Evolutionary conservation across 441 rosid genomes (phyloP).

Genomic region (Kokia cookei): DNA sequence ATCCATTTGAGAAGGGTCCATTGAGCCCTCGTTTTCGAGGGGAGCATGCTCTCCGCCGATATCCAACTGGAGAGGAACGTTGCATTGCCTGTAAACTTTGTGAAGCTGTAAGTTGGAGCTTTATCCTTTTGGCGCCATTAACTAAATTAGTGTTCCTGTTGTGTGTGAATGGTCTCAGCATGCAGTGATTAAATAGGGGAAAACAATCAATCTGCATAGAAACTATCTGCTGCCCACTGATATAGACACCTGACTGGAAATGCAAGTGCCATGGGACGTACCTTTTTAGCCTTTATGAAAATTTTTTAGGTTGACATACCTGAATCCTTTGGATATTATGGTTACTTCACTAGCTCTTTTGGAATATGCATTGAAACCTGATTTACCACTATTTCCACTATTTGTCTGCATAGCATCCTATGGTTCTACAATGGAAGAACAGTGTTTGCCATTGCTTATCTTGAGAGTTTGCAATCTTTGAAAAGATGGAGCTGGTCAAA

Average conservation of each 20-base stretch:
- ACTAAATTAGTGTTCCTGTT: not conserved
- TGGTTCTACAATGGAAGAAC: not conserved
- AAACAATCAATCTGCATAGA: not conserved
- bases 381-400: not conserved
- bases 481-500: not conserved
- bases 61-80: slow-evolving; percentile 96
- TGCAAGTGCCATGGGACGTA: not conserved
- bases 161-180: not conserved
- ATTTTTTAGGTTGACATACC: not conserved
- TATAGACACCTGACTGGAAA: not conserved
- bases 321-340: not conserved
- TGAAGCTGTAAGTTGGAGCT: slow-evolving; percentile 76
- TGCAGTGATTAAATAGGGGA: not conserved
- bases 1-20: slow-evolving; percentile 98
- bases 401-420: not conserved
- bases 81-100: slow-evolving; percentile 99
- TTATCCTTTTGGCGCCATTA: not conserved
- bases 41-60: slow-evolving; percentile 90
- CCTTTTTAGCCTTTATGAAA: not conserved
- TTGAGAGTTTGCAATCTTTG: not conserved
- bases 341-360: not conserved
- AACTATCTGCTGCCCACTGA: not conserved
- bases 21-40: slow-evolving; percentile 96
- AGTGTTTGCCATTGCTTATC: not conserved
- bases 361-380: not conserved